A percentile compares a stretch with the other conserved stretches of the same genome.
These are phyloP conservation scores for Zygosaccharomyces rouxii DNA, from an alignment of 805 yeast genomes.

Conservation along the genomic window DNA sequence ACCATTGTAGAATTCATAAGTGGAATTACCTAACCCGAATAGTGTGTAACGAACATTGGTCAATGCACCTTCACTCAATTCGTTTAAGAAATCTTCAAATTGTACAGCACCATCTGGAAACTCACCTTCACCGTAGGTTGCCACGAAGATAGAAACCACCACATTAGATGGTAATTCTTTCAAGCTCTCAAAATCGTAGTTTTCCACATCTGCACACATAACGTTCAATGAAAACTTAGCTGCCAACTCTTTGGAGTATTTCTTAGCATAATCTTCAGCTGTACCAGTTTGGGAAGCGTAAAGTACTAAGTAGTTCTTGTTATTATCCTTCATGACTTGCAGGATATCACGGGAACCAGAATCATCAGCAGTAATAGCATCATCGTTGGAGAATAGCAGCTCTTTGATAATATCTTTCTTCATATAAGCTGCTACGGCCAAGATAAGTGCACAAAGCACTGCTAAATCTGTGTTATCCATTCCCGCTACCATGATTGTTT, in stretches of 20 bases:
- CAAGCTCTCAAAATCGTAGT: slow-evolving; percentile 77
- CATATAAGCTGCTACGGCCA: slow-evolving; percentile 63
- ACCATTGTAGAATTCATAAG: slow-evolving; percentile 87
- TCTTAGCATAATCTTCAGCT: slow-evolving; percentile 93
- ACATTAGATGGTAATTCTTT: slow-evolving; percentile 56
- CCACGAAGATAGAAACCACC: slow-evolving; percentile 71
- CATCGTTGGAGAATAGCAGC: slow-evolving; percentile 34
- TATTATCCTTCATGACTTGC: slow-evolving; percentile 52
- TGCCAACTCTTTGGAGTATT: slow-evolving; percentile 83
- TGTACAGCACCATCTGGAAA: slow-evolving; percentile 92
- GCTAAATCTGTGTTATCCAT: slow-evolving; percentile 69
- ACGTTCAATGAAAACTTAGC: slow-evolving; percentile 76
- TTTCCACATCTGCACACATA: slow-evolving; percentile 84
- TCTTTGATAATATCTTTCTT: slow-evolving; percentile 53
- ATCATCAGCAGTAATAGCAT: slow-evolving; percentile 35
- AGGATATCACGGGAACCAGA: slow-evolving; percentile 53
- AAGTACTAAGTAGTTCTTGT: slow-evolving; percentile 73
- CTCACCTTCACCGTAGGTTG: slow-evolving; percentile 98
- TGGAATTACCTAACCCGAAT: slow-evolving; percentile 92
- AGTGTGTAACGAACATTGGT: slow-evolving; percentile 60
- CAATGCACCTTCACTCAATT: slow-evolving; percentile 49
- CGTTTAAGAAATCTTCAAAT: slow-evolving; percentile 64
- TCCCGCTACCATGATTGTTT: slow-evolving; percentile 40
- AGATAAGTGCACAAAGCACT: slow-evolving; percentile 59
- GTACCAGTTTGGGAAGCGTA: slow-evolving; percentile 98